phyloP scores from a whole-genome alignment of 2,329 filamentous ascomycete genomes.

The Fusarium algeriense region DNA sequence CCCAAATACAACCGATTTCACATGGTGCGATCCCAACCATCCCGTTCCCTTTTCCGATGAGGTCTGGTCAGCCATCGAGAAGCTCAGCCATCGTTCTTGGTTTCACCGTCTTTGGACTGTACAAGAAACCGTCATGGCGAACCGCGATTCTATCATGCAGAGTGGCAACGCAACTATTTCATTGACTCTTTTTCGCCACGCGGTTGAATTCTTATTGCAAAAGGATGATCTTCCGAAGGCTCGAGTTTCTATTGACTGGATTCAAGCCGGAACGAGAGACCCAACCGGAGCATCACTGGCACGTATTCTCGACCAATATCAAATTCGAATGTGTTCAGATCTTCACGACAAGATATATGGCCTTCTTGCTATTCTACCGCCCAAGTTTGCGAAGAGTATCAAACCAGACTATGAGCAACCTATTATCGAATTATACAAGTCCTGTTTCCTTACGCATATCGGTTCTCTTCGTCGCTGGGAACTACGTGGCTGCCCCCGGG shows the following conservation, averaged over 20 bases:
- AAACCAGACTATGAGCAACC: background rate
- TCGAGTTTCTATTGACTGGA: background rate
- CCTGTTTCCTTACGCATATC: background rate
- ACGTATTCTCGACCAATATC: background rate
- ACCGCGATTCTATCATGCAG: background rate
- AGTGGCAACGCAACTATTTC: background rate
- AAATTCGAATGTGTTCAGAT: fast-evolving
- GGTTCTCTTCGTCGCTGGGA: background rate
- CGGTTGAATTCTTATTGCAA: background rate
- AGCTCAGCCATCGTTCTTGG: fast-evolving
- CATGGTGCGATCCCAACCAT: fast-evolving
- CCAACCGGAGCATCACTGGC: background rate
- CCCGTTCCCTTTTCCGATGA: fast-evolving
- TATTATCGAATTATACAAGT: background rate
- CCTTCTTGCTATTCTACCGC: background rate
- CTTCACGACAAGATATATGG: background rate
- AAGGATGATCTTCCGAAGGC: background rate
- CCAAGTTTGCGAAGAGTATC: background rate
- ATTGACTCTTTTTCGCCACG: background rate
- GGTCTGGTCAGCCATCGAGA: background rate
- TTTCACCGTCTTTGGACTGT: background rate
- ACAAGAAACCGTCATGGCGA: background rate
- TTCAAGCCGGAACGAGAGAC: fast-evolving
- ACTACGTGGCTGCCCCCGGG: background rate
- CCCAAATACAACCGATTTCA: background rate